Conservation (phyloP, 257 asterid genomes). For the Ilex asprella region DNA sequence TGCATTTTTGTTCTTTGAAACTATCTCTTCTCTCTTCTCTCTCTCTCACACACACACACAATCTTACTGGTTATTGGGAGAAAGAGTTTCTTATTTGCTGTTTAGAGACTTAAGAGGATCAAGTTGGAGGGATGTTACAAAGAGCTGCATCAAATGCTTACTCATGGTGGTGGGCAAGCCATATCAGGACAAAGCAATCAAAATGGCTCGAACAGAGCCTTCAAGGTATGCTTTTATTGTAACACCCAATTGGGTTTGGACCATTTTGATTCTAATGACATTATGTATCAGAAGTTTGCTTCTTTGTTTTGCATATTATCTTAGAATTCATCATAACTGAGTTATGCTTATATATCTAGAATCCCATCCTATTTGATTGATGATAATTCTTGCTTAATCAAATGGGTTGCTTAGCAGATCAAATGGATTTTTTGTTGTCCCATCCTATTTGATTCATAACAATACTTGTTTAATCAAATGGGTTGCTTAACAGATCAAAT, state of each 20-base stretch:
- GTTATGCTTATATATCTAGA: too few relatives aligned
- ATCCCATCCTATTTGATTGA: too few relatives aligned
- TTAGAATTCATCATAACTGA: too few relatives aligned
- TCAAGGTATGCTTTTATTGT: slow-evolving; percentile 29
- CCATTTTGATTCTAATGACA: too few relatives aligned
- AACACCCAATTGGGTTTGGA: background rate
- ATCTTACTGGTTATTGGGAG: background rate
- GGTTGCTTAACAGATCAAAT: too few relatives aligned
- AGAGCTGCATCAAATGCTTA: slow-evolving; percentile 66
- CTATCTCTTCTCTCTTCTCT: too few relatives aligned
- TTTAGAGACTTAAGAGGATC: background rate
- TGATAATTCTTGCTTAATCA: too few relatives aligned
- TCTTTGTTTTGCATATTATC: background rate
- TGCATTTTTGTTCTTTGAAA: background rate
- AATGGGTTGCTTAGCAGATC: too few relatives aligned
- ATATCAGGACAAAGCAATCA: slow-evolving; percentile 57
- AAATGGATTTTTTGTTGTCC: too few relatives aligned
- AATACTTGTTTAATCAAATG: too few relatives aligned
- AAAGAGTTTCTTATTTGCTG: slow-evolving; percentile 12
- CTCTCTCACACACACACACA: background rate
- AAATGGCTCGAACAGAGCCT: slow-evolving; percentile 69
- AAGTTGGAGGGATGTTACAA: slow-evolving; percentile 40
- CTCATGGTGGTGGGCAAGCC: slow-evolving; percentile 84
- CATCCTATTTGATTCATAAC: too few relatives aligned
- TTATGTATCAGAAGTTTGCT: background rate